Base-by-base conservation (phyloP, 495 filamentous ascomycete genomes). In the Penicillium odoratum region DNA sequence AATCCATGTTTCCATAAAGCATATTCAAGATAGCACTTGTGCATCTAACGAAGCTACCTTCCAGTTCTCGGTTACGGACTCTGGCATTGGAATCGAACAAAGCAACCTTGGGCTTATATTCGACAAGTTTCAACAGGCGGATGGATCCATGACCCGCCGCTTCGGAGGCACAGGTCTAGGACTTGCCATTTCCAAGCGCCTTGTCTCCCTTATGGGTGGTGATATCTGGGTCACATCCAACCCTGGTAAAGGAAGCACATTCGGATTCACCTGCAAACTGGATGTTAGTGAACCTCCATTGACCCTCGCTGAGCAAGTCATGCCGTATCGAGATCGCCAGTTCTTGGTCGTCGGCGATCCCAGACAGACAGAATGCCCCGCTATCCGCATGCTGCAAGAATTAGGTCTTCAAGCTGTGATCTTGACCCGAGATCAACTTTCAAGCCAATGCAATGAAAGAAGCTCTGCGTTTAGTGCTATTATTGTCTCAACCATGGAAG, bases 301-400 rank as follows among this genome's bases (percentile, higher is more conserved):
- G 51, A 78, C 75, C 34, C 81, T 85, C 64, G 86, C 93, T 64
- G 86, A 90, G 60, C 86, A 90, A 65, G 78, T 97, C 26, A 82
- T 81, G 40, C 88, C 92, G 6, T 95, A 96, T 73, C 86, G 87
- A 64, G 84, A 68, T 28, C 73, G 94, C 63, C 88, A 88, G 56
- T 88, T 97, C 16, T 78, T 97, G 1, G 93, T 95, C 69, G 85
- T 97, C 56, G 92, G 96, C 76, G 88, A 92, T 68, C 88, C 87
- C 16, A 74, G 84, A 48, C 90, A 88, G 15, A 81, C 82, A 38
- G 79, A 63, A 51, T 80, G 84, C 56, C 83, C 87, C 3, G 91
- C 96, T 55, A 74, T 78, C n/a, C 71, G 75, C 28, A 91, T 92
- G 84, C 75, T 97, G 42, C 76, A 80, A 52, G 76, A 84, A 53